Percentiles rank a stretch among this genome's conserved stretches.
Evolutionary conservation across 2,329 filamentous ascomycete genomes (phyloP).

Genomic region (Nemania sp.): DNA sequence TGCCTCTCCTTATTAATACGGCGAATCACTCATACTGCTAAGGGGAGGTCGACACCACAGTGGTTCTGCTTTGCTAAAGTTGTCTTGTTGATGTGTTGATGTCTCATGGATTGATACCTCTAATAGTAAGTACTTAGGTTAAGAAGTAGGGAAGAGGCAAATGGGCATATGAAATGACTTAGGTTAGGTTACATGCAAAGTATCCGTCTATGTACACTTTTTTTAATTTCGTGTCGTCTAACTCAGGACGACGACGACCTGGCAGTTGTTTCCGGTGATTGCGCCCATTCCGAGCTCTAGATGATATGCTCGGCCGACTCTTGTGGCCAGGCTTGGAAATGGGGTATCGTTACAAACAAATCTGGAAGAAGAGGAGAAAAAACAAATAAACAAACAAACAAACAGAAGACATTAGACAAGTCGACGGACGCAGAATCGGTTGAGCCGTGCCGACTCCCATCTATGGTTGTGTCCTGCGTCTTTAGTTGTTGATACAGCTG

Average conservation of each 20-base stretch:
- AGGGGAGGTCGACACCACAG: too few relatives aligned
- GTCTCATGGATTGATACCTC: conserved; percentile 18
- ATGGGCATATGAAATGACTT: conserved; percentile 2
- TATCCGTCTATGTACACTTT: conserved; percentile 20
- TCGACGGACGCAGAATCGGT: conserved; percentile 5
- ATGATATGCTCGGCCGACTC: conserved; percentile 13
- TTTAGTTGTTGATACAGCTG: conserved; percentile 24
- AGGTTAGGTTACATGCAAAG: conserved; percentile 15
- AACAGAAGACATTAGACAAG: too few relatives aligned
- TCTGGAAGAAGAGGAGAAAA: neutral
- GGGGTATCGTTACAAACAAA: conserved; percentile 22
- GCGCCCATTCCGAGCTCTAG: conserved; percentile 4
- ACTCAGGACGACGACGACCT: neutral
- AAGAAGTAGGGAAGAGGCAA: too few relatives aligned
- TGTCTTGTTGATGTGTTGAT: too few relatives aligned
- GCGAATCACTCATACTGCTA: too few relatives aligned
- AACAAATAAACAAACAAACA: conserved; percentile 17
- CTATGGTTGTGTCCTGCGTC: conserved; percentile 21
- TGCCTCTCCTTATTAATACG: too few relatives aligned
- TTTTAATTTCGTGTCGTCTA: conserved; percentile 3
- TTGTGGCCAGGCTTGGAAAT: conserved; percentile 3
- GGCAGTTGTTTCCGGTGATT: conserved; percentile 6
- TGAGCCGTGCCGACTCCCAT: conserved; percentile 15
- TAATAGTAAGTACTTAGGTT: too few relatives aligned
- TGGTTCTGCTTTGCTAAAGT: too few relatives aligned